Base-by-base conservation (phyloP, 2,329 filamentous ascomycete genomes). In the Didymella exigua region DNA sequence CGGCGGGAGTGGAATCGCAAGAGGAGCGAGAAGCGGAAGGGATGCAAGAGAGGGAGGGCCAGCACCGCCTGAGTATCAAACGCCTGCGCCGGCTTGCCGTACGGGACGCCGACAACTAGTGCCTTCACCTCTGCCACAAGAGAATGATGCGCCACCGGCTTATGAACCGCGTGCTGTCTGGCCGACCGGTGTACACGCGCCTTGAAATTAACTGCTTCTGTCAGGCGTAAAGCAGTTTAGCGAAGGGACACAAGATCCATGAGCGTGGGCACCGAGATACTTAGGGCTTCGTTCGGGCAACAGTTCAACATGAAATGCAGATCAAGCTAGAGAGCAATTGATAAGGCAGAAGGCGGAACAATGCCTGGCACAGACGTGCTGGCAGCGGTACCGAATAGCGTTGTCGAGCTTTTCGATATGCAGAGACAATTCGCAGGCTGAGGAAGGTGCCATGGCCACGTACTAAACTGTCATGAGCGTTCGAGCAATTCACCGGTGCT, bases 101-200 rank as follows among this genome's bases (percentile, higher is more conserved):
- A 19, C 26, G 4, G 27, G 18, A 11, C 44, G 40, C 24, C 43
- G 23, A 29, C 19, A 45, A 5, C 14, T 41, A 16, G n/a, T 23
- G 1, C 14, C 11, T 4, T 16, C 26, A n/a, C 16, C 37, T 18
- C n/a, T n/a, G 10, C 16, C 33, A 5, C 24, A 26, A 18, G 26
- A 18, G 16, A 21, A 14, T 9, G 49, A 53, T 29, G 31, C 31
- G 21, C 42, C 49, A 9, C 49, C 49, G 5, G 42, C 51, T 3
- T 54, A 54, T 21, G 26, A 49, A 19, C 45, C 51, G 8, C n/a
- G 31, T 4, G 45, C 45, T 6, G 45, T 54, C 11, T 54, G 51
- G 50, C 31, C 50, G 18, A 33, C 13, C 13, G 18, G 18, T 21
- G 33, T 36, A 21, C 33, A 18, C 18, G 18, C 4, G 18, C 18